A percentile compares a stretch with the other conserved stretches of the same genome.
These are phyloP conservation scores for Magnolia officinalis DNA, from an alignment of 164 flowering plant species.

Conservation along the genomic window DNA sequence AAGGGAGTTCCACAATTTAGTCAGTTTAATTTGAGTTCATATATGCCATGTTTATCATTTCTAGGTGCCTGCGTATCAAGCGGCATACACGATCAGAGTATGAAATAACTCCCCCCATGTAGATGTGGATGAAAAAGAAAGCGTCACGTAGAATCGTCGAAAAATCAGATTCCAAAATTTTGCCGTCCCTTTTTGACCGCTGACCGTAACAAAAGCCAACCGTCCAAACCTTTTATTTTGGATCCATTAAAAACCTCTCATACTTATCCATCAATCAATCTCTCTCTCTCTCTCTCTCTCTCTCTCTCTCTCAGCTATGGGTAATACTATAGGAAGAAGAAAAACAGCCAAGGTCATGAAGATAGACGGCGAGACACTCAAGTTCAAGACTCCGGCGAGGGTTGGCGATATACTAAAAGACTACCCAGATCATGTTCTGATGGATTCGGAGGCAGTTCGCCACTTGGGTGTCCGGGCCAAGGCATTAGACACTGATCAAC, in stretches of 20 bases:
- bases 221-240: not conserved
- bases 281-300: not conserved
- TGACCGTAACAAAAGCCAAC: not conserved
- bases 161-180: not conserved
- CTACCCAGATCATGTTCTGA: slow-evolving; percentile 46
- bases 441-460: slow-evolving; percentile 48
- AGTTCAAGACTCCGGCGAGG: slow-evolving; percentile 41
- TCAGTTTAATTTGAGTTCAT: too few species aligned
- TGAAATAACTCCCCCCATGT: too few species aligned
- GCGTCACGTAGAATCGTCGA: too few species aligned
- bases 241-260: not conserved
- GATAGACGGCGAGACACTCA: slow-evolving; percentile 44
- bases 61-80: too few species aligned
- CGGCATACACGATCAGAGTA: too few species aligned
- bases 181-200: not conserved
- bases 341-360: slow-evolving; percentile 51
- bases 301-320: slow-evolving; percentile 26
- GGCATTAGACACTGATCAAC: slow-evolving; percentile 39
- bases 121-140: too few species aligned
- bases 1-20: too few species aligned
- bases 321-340: slow-evolving; percentile 45
- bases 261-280: not conserved
- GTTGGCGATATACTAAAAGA: slow-evolving; percentile 34
- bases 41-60: too few species aligned
- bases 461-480: slow-evolving; percentile 46